Percentiles rank a stretch among this genome's conserved stretches.
phyloP scores from a whole-genome alignment of 2,329 filamentous ascomycete species.

The Pseudodiploospora longispora region DNA sequence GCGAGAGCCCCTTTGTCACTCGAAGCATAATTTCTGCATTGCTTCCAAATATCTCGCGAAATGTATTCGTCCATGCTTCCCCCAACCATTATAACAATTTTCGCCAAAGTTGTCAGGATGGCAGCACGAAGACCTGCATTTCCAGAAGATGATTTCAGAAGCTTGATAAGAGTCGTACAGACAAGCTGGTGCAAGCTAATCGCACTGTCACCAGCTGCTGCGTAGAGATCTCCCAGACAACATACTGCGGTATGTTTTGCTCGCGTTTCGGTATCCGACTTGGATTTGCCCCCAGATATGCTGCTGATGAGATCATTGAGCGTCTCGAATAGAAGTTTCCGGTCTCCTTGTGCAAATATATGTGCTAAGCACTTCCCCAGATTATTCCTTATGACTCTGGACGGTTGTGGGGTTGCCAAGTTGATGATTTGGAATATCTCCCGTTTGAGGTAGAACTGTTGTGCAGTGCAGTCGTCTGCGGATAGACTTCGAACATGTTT shows the following conservation, averaged over 20 bases:
- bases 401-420: constrained; percentile 73
- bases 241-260: constrained; percentile 81
- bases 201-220: constrained; percentile 86
- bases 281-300: constrained; percentile 63
- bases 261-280: constrained; percentile 66
- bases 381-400: constrained; percentile 83
- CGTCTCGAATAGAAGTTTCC: constrained; percentile 88
- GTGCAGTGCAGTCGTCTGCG: constrained; percentile 72
- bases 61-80: constrained; percentile 73
- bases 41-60: constrained; percentile 91
- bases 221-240: constrained; percentile 83
- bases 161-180: constrained; percentile 64
- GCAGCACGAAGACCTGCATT: constrained; percentile 78
- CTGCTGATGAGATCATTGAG: constrained; percentile 79
- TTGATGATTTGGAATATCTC: constrained; percentile 91
- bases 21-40: constrained; percentile 66
- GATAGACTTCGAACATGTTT: constrained; percentile 70
- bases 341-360: constrained; percentile 77
- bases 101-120: constrained; percentile 65
- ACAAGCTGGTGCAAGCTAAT: constrained; percentile 73
- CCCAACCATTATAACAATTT: constrained; percentile 67
- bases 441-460: constrained; percentile 88
- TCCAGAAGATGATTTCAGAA: constrained; percentile 69
- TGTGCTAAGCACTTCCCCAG: constrained; percentile 75
- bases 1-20: constrained; percentile 79